These are phyloP conservation scores for Euphorbia schlechtendalii DNA, from an alignment of 441 rosid genomes.

Conservation along the genomic window DNA sequence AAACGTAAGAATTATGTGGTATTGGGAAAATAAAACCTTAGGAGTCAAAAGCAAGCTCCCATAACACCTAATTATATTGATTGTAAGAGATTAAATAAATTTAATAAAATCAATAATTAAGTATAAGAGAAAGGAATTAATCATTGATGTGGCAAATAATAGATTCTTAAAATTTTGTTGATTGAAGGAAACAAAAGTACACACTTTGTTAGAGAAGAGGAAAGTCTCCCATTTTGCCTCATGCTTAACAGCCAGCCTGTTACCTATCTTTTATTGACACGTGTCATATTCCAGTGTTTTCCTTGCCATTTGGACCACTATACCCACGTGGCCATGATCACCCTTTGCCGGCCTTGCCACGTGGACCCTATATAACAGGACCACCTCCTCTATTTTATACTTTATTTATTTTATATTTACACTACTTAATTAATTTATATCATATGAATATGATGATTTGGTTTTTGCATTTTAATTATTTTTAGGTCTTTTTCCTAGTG, in stretches of 20 bases:
- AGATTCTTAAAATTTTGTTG: neutral
- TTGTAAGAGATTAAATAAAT: too few relatives aligned
- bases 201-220: neutral
- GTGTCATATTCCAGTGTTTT: slow-evolving; percentile 20
- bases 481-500: slow-evolving; percentile 39
- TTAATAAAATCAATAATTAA: too few relatives aligned
- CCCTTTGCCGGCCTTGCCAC: slow-evolving; percentile 49
- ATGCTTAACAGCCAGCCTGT: slow-evolving; percentile 31
- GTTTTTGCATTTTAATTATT: slow-evolving; percentile 27
- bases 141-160: neutral
- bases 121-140: neutral
- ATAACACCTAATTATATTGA: too few relatives aligned
- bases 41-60: too few relatives aligned
- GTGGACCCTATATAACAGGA: slow-evolving; percentile 34
- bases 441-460: too few relatives aligned
- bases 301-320: slow-evolving; percentile 45
- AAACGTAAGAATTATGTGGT: neutral
- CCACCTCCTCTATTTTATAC: slow-evolving; percentile 21
- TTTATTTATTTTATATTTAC: neutral
- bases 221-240: slow-evolving; percentile 9
- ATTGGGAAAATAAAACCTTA: too few relatives aligned
- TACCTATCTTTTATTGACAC: slow-evolving; percentile 22
- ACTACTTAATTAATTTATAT: neutral
- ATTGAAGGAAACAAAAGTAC: slow-evolving; percentile 2
- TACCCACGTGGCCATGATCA: slow-evolving; percentile 49